phyloP scores from a whole-genome alignment of 345 rosid genomes.

The Melaleuca alternifolia region DNA sequence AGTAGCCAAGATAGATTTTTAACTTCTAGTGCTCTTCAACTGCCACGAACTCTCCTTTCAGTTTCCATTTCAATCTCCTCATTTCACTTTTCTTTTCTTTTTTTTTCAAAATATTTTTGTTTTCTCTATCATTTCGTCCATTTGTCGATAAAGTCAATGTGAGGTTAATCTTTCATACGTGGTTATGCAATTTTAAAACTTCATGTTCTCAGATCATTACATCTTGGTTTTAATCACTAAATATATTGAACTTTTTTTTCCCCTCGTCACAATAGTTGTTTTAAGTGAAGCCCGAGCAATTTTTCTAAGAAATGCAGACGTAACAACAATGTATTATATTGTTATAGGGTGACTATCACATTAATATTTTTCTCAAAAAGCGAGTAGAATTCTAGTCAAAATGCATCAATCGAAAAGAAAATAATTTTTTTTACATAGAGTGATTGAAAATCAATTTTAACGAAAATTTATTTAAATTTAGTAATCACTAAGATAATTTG shows the following conservation, averaged over 20 bases:
- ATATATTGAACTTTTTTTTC: background rate
- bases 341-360: background rate
- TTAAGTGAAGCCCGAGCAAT: background rate
- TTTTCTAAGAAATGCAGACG: background rate
- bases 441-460: background rate
- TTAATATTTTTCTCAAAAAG: background rate
- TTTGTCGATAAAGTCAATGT: background rate
- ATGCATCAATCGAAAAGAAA: background rate
- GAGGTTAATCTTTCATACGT: background rate
- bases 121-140: background rate
- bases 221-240: background rate
- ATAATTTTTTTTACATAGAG: background rate
- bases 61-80: constrained; percentile 1
- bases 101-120: background rate
- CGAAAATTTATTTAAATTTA: background rate
- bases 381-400: background rate
- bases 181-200: background rate
- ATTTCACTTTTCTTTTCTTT: background rate
- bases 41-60: constrained; percentile 46
- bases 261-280: background rate
- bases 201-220: background rate
- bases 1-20: constrained; percentile 19
- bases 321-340: background rate
- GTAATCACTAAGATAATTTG: background rate
- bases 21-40: constrained; percentile 35